Evolutionary conservation across 1,139 yeast genomes (phyloP).

Genomic region (Diutina neorugosa): DNA sequence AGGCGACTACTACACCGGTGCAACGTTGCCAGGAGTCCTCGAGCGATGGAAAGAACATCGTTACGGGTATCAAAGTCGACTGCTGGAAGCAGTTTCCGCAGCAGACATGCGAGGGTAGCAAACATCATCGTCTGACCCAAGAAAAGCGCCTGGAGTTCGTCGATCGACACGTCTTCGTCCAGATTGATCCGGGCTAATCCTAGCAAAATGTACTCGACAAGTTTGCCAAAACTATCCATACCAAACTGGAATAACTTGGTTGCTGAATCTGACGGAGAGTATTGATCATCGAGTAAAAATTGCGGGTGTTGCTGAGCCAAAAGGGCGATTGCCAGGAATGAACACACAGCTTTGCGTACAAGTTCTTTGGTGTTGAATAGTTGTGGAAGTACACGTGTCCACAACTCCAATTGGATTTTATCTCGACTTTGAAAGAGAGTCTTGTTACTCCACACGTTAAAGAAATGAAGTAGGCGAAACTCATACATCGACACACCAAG

Average conservation of each 20-base stretch:
- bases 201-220: neutral
- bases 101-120: neutral
- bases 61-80: neutral
- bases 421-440: neutral
- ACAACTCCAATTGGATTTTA: neutral
- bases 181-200: neutral
- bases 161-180: neutral
- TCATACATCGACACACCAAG: neutral
- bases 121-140: neutral
- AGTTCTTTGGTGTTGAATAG: neutral
- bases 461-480: neutral
- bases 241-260: neutral
- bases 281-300: neutral
- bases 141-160: neutral
- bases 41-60: neutral
- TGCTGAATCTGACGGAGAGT: neutral
- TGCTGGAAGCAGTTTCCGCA: neutral
- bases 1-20: neutral
- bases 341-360: neutral
- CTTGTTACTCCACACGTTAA: neutral
- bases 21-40: neutral
- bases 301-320: neutral
- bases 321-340: neutral
- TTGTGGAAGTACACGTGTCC: neutral
- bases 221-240: neutral